Conservation (phyloP, 495 filamentous ascomycete species). For the Tetracladium marchalianum region DNA sequence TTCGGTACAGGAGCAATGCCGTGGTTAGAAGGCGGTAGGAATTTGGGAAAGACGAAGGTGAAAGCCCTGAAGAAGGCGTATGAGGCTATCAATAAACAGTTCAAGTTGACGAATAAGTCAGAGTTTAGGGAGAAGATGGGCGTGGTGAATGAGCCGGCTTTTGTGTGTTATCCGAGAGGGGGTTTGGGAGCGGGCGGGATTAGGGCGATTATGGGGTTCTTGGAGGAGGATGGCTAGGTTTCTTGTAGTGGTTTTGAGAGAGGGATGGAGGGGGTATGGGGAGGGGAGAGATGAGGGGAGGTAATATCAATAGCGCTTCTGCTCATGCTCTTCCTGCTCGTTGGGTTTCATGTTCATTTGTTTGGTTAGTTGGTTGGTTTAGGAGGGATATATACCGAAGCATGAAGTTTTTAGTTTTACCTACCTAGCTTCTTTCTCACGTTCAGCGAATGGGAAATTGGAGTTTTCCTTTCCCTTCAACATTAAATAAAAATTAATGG, state of each 20-base stretch:
- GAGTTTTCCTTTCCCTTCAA: too few species aligned
- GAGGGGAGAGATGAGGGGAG: not conserved
- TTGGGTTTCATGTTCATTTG: too few species aligned
- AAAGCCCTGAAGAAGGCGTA: constrained; percentile 69
- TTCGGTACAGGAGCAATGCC: constrained; percentile 69
- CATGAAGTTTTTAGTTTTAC: too few species aligned
- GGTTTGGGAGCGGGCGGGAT: constrained; percentile 68
- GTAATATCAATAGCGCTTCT: not conserved
- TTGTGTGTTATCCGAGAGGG: constrained; percentile 72
- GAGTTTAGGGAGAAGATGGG: constrained; percentile 85
- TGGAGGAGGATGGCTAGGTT: constrained; percentile 55
- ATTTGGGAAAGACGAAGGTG: constrained; percentile 62
- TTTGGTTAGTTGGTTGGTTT: too few species aligned
- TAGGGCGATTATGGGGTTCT: constrained; percentile 71
- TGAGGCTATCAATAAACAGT: constrained; percentile 63
- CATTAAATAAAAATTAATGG: too few species aligned
- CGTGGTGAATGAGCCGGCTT: constrained; percentile 63
- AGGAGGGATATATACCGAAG: too few species aligned
- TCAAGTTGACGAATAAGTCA: constrained; percentile 70
- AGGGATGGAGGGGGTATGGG: not conserved
- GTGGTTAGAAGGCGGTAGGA: constrained; percentile 59
- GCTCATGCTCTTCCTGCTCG: too few species aligned
- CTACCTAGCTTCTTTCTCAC: too few species aligned
- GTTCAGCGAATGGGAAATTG: too few species aligned
- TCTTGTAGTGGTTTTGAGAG: too few species aligned